Conservation (phyloP, 306 rosid genomes). For the Astragalus glycyphyllos region DNA sequence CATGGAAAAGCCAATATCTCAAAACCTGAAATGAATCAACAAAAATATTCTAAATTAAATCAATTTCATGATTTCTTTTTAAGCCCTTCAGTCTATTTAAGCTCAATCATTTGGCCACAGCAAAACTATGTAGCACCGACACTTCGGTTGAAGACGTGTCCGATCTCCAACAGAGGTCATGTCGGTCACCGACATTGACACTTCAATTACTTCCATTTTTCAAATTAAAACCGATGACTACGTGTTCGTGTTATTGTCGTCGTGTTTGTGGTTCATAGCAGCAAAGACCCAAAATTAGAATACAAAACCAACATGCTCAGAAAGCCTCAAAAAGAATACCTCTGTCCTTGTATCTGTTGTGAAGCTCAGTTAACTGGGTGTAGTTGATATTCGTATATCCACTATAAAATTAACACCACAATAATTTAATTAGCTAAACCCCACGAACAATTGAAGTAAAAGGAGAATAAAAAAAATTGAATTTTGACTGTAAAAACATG, state of each 20-base stretch:
- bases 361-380: conserved; percentile 78
- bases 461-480: conserved; percentile 18
- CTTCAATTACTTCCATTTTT: too few relatives aligned
- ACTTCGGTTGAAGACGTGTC: too few relatives aligned
- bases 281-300: conserved; percentile 14
- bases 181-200: too few relatives aligned
- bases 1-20: conserved; percentile 94
- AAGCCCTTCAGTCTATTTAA: conserved; percentile 17
- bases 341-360: conserved; percentile 66
- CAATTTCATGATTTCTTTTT: conserved; percentile 13
- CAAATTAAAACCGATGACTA: too few relatives aligned
- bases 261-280: too few relatives aligned
- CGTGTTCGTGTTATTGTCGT: too few relatives aligned
- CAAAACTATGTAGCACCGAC: not conserved
- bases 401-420: conserved; percentile 47
- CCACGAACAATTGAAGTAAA: conserved; percentile 24
- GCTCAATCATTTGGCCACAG: conserved; percentile 2
- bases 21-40: conserved; percentile 58
- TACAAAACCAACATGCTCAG: conserved; percentile 28
- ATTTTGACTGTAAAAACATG: not conserved
- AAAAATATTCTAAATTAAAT: conserved; percentile 30
- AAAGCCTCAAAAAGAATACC: conserved; percentile 53
- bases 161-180: too few relatives aligned
- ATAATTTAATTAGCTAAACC: conserved; percentile 5
- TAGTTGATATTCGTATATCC: conserved; percentile 78